Evolutionary conservation across 441 rosid genomes (phyloP).

Genomic region (Kokia cookei): DNA sequence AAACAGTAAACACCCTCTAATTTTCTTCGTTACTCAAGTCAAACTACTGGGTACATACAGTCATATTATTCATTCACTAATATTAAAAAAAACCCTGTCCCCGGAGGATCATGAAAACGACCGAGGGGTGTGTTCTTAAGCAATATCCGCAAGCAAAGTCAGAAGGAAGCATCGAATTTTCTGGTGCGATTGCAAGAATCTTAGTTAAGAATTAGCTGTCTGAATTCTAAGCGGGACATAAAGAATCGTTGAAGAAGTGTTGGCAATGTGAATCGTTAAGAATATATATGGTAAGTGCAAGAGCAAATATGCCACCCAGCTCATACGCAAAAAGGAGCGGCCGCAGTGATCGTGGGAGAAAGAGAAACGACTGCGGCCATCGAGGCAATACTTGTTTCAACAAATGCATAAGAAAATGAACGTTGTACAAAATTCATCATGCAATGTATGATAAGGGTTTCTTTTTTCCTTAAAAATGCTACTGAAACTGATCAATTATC

Average conservation of each 20-base stretch:
- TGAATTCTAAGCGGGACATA: neutral
- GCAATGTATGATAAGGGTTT: neutral
- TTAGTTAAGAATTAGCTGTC: neutral
- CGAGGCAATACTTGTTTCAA: neutral
- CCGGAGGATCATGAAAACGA: conserved; percentile 9
- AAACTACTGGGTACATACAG: neutral
- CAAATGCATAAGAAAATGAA: neutral
- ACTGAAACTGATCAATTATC: neutral
- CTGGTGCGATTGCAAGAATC: conserved; percentile 15
- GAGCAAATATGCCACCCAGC: conserved; percentile 2
- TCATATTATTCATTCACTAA: neutral
- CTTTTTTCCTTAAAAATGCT: neutral
- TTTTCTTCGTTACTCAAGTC: conserved; percentile 17
- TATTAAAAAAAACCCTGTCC: neutral
- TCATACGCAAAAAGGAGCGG: conserved; percentile 1
- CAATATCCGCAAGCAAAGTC: conserved; percentile 39
- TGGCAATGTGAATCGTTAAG: neutral
- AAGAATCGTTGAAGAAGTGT: neutral
- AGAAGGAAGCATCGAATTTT: conserved; percentile 6
- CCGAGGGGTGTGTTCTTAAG: neutral
- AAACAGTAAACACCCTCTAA: conserved; percentile 16
- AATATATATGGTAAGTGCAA: neutral
- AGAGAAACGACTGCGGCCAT: too few relatives aligned
- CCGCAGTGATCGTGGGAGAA: neutral
- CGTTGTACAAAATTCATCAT: neutral